phyloP scores from a whole-genome alignment of 2,329 filamentous ascomycete genomes.

The Botrytis fragariae region DNA sequence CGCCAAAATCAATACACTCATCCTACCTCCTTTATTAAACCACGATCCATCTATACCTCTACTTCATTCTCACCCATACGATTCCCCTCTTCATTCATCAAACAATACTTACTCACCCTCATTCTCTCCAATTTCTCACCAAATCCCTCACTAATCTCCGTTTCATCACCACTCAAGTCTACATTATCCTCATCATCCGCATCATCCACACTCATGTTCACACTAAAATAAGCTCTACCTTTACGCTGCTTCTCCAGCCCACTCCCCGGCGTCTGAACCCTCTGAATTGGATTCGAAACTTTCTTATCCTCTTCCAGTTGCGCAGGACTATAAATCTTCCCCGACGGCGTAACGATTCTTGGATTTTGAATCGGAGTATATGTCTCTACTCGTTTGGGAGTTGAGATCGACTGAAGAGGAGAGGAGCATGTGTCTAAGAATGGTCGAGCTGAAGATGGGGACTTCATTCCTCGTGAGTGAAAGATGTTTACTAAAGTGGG shows the following conservation, averaged over 20 bases:
- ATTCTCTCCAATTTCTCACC: slow-evolving; percentile 18
- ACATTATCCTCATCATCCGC: neutral
- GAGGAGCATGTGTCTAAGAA: neutral
- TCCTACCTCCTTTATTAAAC: neutral
- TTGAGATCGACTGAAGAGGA: neutral
- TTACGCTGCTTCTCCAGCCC: neutral
- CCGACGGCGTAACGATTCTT: slow-evolving; percentile 3
- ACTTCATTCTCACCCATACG: neutral
- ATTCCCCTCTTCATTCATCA: neutral
- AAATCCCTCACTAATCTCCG: slow-evolving; percentile 17
- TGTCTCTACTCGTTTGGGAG: neutral
- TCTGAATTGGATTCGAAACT: neutral
- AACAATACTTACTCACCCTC: neutral
- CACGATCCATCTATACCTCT: neutral
- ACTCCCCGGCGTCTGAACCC: slow-evolving; percentile 1
- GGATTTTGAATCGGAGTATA: neutral
- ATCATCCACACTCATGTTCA: neutral
- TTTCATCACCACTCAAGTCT: slow-evolving; percentile 11
- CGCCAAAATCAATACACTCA: neutral
- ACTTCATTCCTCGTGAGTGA: slow-evolving; percentile 28
- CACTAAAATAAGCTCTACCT: neutral
- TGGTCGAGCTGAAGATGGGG: neutral
- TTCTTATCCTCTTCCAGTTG: slow-evolving; percentile 2
- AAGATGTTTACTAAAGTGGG: slow-evolving; percentile 29
- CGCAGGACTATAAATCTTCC: slow-evolving; percentile 1